Evolutionary conservation across 306 rosid species (phyloP).

Genomic region (Vigna reflexopilosa): DNA sequence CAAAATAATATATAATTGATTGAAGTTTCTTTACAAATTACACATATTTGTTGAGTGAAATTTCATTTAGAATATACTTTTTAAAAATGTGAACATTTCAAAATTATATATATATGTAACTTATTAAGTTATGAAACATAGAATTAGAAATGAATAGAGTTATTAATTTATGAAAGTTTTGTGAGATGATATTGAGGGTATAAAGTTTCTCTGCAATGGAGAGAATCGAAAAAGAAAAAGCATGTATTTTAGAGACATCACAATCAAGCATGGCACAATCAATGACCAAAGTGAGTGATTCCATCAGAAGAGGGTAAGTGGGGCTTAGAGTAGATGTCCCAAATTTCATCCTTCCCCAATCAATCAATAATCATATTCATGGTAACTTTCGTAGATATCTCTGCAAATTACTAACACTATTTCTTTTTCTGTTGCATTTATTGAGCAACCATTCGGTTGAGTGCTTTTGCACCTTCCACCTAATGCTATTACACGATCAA

Average conservation of each 20-base stretch:
- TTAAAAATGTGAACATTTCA: no score
- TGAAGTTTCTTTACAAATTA: no score
- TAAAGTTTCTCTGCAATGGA: constrained; percentile 10
- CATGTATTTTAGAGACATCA: background rate
- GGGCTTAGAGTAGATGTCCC: constrained; percentile 5
- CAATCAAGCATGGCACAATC: constrained; percentile 20
- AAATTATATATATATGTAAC: no score
- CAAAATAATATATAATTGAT: no score
- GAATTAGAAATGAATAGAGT: no score
- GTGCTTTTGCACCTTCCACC: constrained; percentile 24
- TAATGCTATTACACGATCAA: background rate
- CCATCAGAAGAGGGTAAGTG: constrained; percentile 8
- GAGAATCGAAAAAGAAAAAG: background rate
- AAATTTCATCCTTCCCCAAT: constrained; percentile 20
- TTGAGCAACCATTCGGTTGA: constrained; percentile 19
- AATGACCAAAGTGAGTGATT: constrained; percentile 2
- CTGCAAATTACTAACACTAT: constrained; percentile 14
- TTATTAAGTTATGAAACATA: no score
- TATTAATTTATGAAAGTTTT: no score
- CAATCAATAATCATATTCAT: constrained; percentile 30
- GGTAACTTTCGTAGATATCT: constrained; percentile 23
- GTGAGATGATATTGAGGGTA: background rate
- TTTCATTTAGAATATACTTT: no score
- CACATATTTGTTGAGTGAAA: no score
- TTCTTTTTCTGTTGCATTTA: constrained; percentile 40